Evolutionary conservation across 1,284 basidiomycete species (phyloP).

Genomic region (Puccinia triticina): DNA sequence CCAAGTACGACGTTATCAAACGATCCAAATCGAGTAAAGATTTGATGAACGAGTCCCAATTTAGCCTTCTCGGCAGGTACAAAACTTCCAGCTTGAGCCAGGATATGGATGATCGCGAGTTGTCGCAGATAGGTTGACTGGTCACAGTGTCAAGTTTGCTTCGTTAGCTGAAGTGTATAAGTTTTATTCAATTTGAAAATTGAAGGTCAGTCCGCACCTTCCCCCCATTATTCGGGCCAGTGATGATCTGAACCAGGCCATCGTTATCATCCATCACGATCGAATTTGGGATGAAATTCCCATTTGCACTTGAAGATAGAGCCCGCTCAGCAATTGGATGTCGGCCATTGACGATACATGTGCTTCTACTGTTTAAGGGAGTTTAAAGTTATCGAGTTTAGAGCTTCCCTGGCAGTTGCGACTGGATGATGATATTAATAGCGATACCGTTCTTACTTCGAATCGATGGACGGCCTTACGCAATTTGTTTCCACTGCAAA

Average conservation of each 20-base stretch:
- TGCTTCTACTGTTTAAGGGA: constrained; percentile 16
- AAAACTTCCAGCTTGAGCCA: constrained; percentile 90
- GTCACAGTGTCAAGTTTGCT: neutral
- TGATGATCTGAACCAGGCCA: constrained; percentile 45
- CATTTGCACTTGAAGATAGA: constrained; percentile 32
- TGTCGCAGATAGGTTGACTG: constrained; percentile 93
- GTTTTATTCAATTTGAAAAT: neutral
- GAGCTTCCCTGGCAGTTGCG: neutral
- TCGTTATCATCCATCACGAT: constrained; percentile 35
- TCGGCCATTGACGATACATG: constrained; percentile 33
- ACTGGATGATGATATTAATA: neutral
- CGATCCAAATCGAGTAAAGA: constrained; percentile 94
- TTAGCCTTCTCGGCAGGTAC: constrained; percentile 80
- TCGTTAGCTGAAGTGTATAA: constrained; percentile 32
- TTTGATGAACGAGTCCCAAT: constrained; percentile 83
- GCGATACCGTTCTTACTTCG: constrained; percentile 7
- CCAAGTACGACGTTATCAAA: constrained; percentile 92
- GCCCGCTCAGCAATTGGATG: constrained; percentile 46
- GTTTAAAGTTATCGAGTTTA: neutral
- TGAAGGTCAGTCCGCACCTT: constrained; percentile 23
- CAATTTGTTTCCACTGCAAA: constrained; percentile 39
- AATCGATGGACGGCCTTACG: constrained; percentile 37
- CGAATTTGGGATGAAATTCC: constrained; percentile 44
- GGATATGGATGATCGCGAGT: constrained; percentile 82
- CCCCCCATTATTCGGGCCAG: constrained; percentile 49